Evolutionary conservation across 805 yeast species (phyloP).

Genomic region (Nakazawaea laoshanensis): DNA sequence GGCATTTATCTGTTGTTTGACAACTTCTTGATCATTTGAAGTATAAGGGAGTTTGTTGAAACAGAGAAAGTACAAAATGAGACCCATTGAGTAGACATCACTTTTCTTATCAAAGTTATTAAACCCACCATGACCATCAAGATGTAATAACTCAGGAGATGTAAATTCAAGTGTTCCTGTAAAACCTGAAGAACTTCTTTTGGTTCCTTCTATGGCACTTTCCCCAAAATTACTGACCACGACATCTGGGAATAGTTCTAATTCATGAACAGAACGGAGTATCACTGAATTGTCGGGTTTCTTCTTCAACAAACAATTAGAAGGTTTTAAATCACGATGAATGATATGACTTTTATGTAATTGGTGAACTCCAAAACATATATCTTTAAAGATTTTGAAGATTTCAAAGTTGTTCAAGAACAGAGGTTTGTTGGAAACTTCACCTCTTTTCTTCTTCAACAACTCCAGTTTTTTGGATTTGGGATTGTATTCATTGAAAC

Average conservation of each 20-base stretch:
- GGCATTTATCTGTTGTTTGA: constrained; percentile 17
- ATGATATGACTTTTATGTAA: constrained; percentile 68
- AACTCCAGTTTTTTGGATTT: constrained; percentile 25
- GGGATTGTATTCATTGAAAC: constrained; percentile 24
- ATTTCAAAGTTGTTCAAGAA: constrained; percentile 50
- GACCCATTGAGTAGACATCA: constrained; percentile 77
- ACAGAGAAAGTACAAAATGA: constrained; percentile 71
- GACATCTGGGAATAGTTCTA: constrained; percentile 47
- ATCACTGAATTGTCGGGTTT: constrained; percentile 17
- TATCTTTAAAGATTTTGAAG: constrained; percentile 58
- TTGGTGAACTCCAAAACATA: constrained; percentile 61
- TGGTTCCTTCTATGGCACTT: constrained; percentile 64
- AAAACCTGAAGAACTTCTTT: constrained; percentile 63
- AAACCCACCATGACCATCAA: too few species aligned
- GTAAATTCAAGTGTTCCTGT: constrained; percentile 86
- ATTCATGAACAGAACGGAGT: constrained; percentile 15
- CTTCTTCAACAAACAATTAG: constrained; percentile 63
- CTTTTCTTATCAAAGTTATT: constrained; percentile 62
- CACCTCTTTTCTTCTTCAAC: constrained; percentile 11
- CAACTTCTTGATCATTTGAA: constrained; percentile 15
- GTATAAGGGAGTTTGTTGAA: constrained; percentile 63
- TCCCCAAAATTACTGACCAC: constrained; percentile 89
- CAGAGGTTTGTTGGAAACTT: constrained; percentile 12
- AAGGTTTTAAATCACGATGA: constrained; percentile 87
- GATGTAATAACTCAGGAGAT: constrained; percentile 80